Percentiles rank a stretch among this genome's conserved stretches.
Evolutionary conservation across 495 filamentous ascomycete genomes (phyloP).

Genomic region (Penicillium verhagenii): DNA sequence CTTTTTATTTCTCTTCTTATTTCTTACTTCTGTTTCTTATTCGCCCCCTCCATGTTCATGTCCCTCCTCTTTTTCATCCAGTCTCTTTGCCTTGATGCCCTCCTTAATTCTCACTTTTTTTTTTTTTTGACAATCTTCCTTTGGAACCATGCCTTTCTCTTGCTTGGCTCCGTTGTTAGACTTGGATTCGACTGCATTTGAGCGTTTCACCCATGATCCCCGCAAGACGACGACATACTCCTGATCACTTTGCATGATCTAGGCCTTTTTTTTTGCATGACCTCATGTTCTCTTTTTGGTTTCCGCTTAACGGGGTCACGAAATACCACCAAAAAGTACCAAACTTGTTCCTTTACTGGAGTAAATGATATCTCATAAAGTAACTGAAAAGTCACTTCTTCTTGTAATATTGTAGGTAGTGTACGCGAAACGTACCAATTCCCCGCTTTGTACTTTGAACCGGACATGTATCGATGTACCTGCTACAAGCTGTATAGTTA

Average conservation of each 20-base stretch:
- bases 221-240: conserved; percentile 16
- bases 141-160: conserved; percentile 8
- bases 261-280: conserved; percentile 14
- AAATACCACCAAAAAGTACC: conserved; percentile 19
- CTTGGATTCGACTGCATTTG: conserved; percentile 40
- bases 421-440: background rate
- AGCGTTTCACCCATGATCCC: conserved; percentile 35
- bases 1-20: conserved; percentile 9
- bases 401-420: background rate
- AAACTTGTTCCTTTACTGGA: background rate
- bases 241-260: conserved; percentile 17
- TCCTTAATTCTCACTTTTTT: conserved; percentile 9
- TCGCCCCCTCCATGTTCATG: conserved; percentile 5
- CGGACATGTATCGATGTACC: background rate
- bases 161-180: conserved; percentile 21
- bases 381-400: background rate
- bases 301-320: conserved; percentile 16
- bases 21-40: conserved; percentile 4
- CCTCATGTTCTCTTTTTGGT: conserved; percentile 14
- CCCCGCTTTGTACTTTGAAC: background rate
- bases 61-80: conserved; percentile 6
- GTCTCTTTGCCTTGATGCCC: background rate
- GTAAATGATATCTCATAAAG: background rate
- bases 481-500: too few species aligned
- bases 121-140: conserved; percentile 8